Percentiles rank a stretch among this genome's conserved stretches.
phyloP scores from a whole-genome alignment of 2,329 filamentous ascomycete species.

The Monosporascus cannonballus region DNA sequence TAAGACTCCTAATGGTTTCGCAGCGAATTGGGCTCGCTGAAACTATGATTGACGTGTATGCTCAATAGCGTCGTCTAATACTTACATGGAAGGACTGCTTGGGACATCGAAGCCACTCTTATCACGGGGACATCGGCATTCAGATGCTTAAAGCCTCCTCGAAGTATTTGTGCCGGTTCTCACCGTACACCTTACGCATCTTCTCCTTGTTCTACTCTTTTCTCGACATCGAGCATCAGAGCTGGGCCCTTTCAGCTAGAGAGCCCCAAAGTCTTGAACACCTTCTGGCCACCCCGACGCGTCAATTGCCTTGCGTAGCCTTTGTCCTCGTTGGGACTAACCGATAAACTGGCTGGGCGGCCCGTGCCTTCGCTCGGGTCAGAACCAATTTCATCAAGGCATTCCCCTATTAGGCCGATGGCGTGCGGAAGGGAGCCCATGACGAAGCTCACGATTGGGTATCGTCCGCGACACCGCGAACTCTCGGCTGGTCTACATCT shows the following conservation, averaged over 20 bases:
- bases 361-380: constrained; percentile 32
- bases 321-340: constrained; percentile 35
- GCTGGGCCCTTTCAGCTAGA: constrained; percentile 26
- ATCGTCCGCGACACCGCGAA: constrained; percentile 23
- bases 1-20: too few species aligned
- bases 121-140: constrained; percentile 25
- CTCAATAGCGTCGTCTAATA: too few species aligned
- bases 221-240: constrained; percentile 31
- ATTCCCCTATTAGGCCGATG: constrained; percentile 29
- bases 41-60: too few species aligned
- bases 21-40: too few species aligned
- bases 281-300: constrained; percentile 33
- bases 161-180: constrained; percentile 33
- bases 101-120: neutral
- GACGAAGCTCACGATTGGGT: constrained; percentile 22
- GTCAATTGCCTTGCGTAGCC: constrained; percentile 31
- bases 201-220: constrained; percentile 31
- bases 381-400: constrained; percentile 31
- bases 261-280: constrained; percentile 33
- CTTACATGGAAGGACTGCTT: too few species aligned
- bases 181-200: constrained; percentile 32
- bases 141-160: constrained; percentile 25
- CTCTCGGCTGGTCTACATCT: constrained; percentile 26
- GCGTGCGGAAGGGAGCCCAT: constrained; percentile 25
- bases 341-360: constrained; percentile 33